A percentile compares a stretch with the other conserved stretches of the same genome.
Evolutionary conservation across 2,329 filamentous ascomycete species (phyloP).

Genomic region (Byssoonygena ceratinophila): DNA sequence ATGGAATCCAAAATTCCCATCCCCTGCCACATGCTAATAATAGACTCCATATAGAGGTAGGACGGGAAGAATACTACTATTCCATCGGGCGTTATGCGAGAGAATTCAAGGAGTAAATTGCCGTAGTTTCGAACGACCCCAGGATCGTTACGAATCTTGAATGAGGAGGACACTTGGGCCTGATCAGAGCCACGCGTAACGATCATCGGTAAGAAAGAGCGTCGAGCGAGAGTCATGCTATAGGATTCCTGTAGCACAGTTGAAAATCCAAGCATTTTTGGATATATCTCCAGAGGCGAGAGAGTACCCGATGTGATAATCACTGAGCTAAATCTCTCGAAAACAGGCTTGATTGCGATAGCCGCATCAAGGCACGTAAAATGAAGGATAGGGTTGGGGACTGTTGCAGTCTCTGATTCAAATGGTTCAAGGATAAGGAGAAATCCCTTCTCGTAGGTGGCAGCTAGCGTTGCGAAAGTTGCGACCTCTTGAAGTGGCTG

Average conservation of each 20-base stretch:
- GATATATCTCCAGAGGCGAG: conserved; percentile 96
- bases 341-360: conserved; percentile 95
- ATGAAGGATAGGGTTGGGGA: conserved; percentile 92
- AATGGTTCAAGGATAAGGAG: conserved; percentile 93
- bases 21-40: conserved; percentile 98
- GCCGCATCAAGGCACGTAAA: conserved; percentile 95
- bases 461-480: conserved; percentile 88
- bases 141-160: conserved; percentile 90
- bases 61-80: conserved; percentile 99
- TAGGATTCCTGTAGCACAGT: conserved; percentile 96
- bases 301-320: conserved; percentile 98
- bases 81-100: conserved; percentile 89
- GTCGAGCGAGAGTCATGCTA: conserved; percentile 83
- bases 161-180: conserved; percentile 81
- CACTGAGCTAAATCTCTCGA: conserved; percentile 93
- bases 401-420: conserved; percentile 87
- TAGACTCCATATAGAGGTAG: conserved; percentile 98
- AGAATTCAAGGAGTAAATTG: conserved; percentile 84
- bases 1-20: conserved; percentile 97
- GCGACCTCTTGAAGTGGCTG: conserved; percentile 94
- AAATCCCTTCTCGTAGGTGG: conserved; percentile 95
- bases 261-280: conserved; percentile 90
- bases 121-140: conserved; percentile 97
- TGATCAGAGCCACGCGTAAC: conserved; percentile 93
- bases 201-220: conserved; percentile 96